A percentile compares a stretch with the other conserved stretches of the same genome.
phyloP scores from a whole-genome alignment of 2,329 filamentous ascomycete species.

The Fusarium sp. region DNA sequence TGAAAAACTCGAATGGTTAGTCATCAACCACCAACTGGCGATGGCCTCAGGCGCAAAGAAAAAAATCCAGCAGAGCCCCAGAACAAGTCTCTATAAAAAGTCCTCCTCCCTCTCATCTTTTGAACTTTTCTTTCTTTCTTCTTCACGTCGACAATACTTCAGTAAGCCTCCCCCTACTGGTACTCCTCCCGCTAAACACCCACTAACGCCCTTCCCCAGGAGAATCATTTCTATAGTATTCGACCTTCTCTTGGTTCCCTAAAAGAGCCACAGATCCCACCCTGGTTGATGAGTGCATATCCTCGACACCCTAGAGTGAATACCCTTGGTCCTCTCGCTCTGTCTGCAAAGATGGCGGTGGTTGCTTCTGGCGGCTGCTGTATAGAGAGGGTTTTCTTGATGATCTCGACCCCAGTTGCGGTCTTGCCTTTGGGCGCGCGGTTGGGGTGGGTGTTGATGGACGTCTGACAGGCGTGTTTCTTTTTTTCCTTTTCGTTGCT shows the following conservation, averaged over 20 bases:
- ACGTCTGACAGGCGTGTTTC: slow-evolving; percentile 80
- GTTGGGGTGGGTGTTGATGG: slow-evolving; percentile 82
- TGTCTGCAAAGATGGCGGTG: slow-evolving; percentile 63
- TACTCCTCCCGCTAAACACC: neutral
- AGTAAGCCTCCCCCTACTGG: slow-evolving; percentile 51
- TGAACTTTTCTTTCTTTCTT: slow-evolving; percentile 57
- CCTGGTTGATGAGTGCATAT: slow-evolving; percentile 61
- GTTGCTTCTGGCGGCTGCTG: slow-evolving; percentile 53
- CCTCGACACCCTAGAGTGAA: slow-evolving; percentile 68
- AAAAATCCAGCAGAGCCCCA: neutral
- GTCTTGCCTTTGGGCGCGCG: slow-evolving; percentile 78
- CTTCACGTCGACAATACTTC: slow-evolving; percentile 70
- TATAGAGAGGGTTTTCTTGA: slow-evolving; percentile 82
- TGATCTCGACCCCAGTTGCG: slow-evolving; percentile 84
- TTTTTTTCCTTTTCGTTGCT: slow-evolving; percentile 64
- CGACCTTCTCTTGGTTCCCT: slow-evolving; percentile 89
- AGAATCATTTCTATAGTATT: slow-evolving; percentile 99
- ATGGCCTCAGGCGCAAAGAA: neutral
- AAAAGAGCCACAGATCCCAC: slow-evolving; percentile 93
- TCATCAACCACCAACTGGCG: neutral
- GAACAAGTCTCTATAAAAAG: neutral
- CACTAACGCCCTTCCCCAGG: slow-evolving; percentile 17
- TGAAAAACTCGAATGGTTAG: neutral
- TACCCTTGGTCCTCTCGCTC: slow-evolving; percentile 42
- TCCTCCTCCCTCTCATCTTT: slow-evolving; percentile 24